Evolutionary conservation across 2,329 filamentous ascomycete genomes (phyloP), one percentile per base, ranked within the genome.

Genomic region (Trichophyton benhamiae): DNA sequence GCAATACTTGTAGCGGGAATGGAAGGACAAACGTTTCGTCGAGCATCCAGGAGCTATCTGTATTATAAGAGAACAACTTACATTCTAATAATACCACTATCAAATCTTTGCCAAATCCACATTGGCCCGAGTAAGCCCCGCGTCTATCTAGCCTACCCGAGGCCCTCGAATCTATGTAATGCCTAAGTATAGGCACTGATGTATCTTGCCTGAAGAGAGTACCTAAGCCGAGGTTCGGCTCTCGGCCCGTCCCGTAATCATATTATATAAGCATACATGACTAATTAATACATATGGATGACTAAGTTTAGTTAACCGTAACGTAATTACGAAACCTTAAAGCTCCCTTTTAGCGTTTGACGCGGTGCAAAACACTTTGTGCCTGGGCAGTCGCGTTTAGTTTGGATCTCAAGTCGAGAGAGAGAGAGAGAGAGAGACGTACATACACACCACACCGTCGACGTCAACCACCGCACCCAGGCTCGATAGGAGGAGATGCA

Each of bases 351-450:
- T 48, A 36, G 55, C 17, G 55, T 38, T 58, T 22, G 55, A 58
- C 55, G 55, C 55, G 55, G 55, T 38, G n/a, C 8, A 41, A 44
- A 42, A 38, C 55, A 58, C 17, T 53, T 53, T 27, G 49, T 27
- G 3, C 46, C 22, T 33, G 49, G 49, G 49, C 49, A 58, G 55
- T 58, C 55, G 55, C 55, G 55, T 58, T 41, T 58, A 15, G 15
- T 30, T 33, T 9, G 15, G 41, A 38, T 38, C 9, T 38, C 33
- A 38, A 38, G 33, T 38, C 9, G 11, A 38, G 11, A 6, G 30
- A 33, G 30, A 5, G 33, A 11, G 33, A 38, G 33, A 11, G 33
- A 36, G 33, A 9, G 33, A 38, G 33, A 38, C 33, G 33, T 11
- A 13, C 33, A 38, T 38, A 38, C 33, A 38, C 33, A 38, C 33